Evolutionary conservation across 345 rosid species (phyloP).

Genomic region (Mercurialis annua): DNA sequence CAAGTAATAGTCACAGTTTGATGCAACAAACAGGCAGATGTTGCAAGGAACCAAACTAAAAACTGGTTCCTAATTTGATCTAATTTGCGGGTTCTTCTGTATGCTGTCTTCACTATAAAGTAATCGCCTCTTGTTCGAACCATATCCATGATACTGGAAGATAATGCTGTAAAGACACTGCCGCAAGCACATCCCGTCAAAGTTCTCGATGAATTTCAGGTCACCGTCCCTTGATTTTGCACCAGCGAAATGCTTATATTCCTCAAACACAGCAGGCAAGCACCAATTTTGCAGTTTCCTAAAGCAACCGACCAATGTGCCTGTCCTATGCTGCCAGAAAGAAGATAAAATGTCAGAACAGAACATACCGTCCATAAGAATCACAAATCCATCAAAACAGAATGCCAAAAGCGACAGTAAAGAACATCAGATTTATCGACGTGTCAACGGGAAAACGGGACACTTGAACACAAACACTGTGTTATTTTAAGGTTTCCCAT

Average conservation of each 20-base stretch:
- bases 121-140: conserved; percentile 60
- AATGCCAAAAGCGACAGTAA: too few relatives aligned
- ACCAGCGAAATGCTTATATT: conserved; percentile 65
- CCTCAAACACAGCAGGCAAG: conserved; percentile 64
- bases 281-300: conserved; percentile 84
- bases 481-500: too few relatives aligned
- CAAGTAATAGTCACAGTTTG: not conserved
- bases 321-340: conserved; percentile 74
- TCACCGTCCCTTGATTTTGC: conserved; percentile 53
- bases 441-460: too few relatives aligned
- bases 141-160: conserved; percentile 70
- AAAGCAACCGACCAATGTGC: conserved; percentile 82
- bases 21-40: not conserved
- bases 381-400: too few relatives aligned
- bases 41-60: conserved; percentile 15
- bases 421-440: too few relatives aligned
- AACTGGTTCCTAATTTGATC: conserved; percentile 16
- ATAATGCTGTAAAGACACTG: conserved; percentile 65
- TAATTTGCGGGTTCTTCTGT: conserved; percentile 43
- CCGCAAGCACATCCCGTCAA: conserved; percentile 40
- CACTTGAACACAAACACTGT: too few relatives aligned
- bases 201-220: conserved; percentile 57
- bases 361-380: too few relatives aligned
- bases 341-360: not conserved
- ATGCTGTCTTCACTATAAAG: conserved; percentile 54